Evolutionary conservation across 176 grass and related monocot species (phyloP).

Genomic region (Eragrostis nindensis): DNA sequence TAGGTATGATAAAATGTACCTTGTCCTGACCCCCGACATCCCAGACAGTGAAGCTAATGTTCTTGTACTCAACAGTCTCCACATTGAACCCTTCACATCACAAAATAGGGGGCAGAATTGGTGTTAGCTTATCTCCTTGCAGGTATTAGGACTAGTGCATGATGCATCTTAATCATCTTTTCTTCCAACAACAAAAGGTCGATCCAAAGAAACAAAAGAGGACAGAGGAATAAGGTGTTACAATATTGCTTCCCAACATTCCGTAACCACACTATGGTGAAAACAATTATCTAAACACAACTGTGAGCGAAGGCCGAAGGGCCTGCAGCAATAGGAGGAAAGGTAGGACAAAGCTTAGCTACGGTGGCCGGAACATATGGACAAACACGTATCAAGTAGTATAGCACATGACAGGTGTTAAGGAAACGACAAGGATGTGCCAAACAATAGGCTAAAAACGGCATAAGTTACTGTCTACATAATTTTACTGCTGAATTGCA

Average conservation of each 20-base stretch:
- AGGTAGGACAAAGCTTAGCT: background rate
- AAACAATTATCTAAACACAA: background rate
- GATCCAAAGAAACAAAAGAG: background rate
- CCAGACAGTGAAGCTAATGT: constrained; percentile 91
- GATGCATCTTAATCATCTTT: background rate
- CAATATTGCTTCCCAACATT: background rate
- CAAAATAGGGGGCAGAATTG: background rate
- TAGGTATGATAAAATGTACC: constrained; percentile 32
- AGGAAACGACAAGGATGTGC: background rate
- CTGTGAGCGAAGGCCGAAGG: constrained; percentile 1
- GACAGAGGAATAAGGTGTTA: background rate
- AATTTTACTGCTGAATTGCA: background rate
- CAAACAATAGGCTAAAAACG: background rate
- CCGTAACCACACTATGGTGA: background rate
- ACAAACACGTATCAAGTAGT: background rate
- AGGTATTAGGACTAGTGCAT: background rate
- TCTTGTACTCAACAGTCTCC: constrained; percentile 89
- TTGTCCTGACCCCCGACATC: constrained; percentile 88
- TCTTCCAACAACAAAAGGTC: background rate
- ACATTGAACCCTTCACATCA: constrained; percentile 66
- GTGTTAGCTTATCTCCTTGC: background rate
- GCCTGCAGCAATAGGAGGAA: background rate
- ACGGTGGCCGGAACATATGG: background rate
- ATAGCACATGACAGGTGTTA: background rate
- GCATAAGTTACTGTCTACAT: background rate